Base-by-base conservation (phyloP, 2,329 filamentous ascomycete species). In the Lasiodiplodia citricola region DNA sequence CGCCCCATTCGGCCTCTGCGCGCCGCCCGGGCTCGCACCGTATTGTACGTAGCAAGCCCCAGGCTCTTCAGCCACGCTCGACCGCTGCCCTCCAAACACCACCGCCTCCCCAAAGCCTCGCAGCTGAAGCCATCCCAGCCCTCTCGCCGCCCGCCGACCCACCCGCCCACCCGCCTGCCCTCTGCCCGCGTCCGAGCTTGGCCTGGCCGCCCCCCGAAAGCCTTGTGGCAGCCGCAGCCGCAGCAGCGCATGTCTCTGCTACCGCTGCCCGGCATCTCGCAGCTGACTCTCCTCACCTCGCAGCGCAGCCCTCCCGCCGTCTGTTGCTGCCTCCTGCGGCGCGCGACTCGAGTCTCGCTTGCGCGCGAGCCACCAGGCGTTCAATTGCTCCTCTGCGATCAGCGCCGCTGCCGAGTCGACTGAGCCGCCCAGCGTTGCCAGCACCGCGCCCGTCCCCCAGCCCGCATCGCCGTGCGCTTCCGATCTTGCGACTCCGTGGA, bases 311-410 rank as follows among this genome's bases (percentile, higher is more conserved):
- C 51, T 35, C 50, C 50, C 63, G 44, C 44, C 44, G 41, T 51
- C 44, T 28, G 38, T 38, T 37, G 38, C 65, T 51, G 41, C 41
- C 35, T 58, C 64, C 38, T 58, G 28, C 31, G 65, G 65, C 65
- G 65, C 65, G 41, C 65, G 31, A 38, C 38, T 50, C 64, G 52
- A 35, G 18, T 35, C n/a, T 28, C 64, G 37, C 54, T 23, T 50
- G 64, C 52, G 64, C 64, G 64, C 64, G 64, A 66, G 64, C 64
- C 64, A 66, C n/a, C 64, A 38, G 25, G 52, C 28, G 64, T 66
- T 66, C 64, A 66, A 66, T 66, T 66, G 63, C 63, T 38, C 63
- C 63, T 41, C 50, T 21, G 63, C 54, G 64, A 66, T 66, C 64
- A 66, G 64, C 64, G 54, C 52, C 63, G 52, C 63, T 55, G 35